Evolutionary conservation across 768 basidiomycete genomes (phyloP).

Genomic region (Pisolithus sp.): DNA sequence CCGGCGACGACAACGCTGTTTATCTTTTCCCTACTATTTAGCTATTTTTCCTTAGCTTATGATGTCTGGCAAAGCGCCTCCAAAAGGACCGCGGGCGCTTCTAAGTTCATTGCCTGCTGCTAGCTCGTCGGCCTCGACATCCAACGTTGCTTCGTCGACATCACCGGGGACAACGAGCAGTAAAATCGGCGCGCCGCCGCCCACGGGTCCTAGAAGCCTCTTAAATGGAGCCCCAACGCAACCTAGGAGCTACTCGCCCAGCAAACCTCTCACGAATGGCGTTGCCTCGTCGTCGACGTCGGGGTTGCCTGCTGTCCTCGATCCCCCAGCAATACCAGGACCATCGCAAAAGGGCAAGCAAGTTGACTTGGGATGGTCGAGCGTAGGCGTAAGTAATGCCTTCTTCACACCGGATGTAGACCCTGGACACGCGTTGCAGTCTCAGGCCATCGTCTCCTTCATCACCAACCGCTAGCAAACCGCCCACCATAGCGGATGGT

Average conservation of each 20-base stretch:
- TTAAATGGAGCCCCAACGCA: conserved; percentile 31
- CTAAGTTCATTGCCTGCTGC: conserved; percentile 39
- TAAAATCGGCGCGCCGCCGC: conserved; percentile 50
- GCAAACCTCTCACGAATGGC: conserved; percentile 43
- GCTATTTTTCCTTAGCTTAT: conserved; percentile 2
- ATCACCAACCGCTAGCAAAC: conserved; percentile 12
- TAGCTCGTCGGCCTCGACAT: conserved; percentile 24
- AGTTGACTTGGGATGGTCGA: conserved; percentile 30
- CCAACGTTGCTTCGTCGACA: conserved; percentile 30
- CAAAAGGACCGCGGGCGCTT: conserved; percentile 67
- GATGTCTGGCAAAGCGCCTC: conserved; percentile 78
- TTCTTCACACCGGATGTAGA: neutral
- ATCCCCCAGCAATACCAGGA: conserved; percentile 28
- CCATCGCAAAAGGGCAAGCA: conserved; percentile 38
- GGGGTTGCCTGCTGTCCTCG: conserved; percentile 15
- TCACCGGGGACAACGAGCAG: conserved; percentile 24
- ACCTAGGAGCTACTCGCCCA: conserved; percentile 17
- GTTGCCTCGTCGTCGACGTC: conserved; percentile 23
- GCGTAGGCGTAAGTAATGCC: conserved; percentile 27
- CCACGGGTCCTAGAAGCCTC: conserved; percentile 62
- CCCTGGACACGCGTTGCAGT: conserved; percentile 12
- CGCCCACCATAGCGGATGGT: conserved; percentile 23
- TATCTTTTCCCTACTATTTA: neutral
- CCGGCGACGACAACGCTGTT: conserved; percentile 17
- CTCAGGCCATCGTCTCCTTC: conserved; percentile 9